Evolutionary conservation across 2,329 filamentous ascomycete species (phyloP).

Genomic region (Mycosphaerella arachidis): DNA sequence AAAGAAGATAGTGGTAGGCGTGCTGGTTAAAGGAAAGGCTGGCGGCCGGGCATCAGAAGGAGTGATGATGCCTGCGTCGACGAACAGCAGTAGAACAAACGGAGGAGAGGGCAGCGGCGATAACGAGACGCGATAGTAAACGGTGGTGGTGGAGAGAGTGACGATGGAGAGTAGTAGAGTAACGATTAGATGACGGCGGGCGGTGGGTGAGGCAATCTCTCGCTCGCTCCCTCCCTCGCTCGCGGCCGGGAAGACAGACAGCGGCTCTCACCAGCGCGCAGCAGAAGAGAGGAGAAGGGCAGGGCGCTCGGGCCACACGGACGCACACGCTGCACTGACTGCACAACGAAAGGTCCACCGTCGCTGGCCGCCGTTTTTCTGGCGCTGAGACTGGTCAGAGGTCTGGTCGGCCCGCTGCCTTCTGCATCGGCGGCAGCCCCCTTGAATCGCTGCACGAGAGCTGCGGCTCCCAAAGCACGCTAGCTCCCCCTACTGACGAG

Average conservation of each 20-base stretch:
- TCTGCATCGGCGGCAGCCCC: background rate
- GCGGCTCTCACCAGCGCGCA: background rate
- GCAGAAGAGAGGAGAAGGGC: background rate
- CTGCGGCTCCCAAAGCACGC: background rate
- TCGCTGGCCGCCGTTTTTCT: background rate
- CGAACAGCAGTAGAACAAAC: constrained; percentile 1
- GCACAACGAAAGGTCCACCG: background rate
- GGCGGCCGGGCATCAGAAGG: constrained; percentile 29
- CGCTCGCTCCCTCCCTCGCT: background rate
- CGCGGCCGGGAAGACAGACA: background rate
- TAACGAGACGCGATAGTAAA: constrained; percentile 6
- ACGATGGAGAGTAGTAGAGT: background rate
- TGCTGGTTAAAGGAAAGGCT: constrained; percentile 18
- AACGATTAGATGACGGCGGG: background rate
- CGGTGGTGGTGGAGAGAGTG: constrained; percentile 6
- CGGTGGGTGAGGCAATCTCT: constrained; percentile 2
- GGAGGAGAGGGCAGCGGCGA: constrained; percentile 5
- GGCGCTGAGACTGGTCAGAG: background rate
- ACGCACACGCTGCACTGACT: background rate
- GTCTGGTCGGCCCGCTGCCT: background rate
- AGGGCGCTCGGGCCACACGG: background rate
- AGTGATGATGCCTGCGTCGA: constrained; percentile 28
- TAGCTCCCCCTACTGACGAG: background rate
- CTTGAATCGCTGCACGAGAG: background rate
- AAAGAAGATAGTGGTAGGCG: constrained; percentile 7